phyloP scores from a whole-genome alignment of 768 basidiomycete species.

The Russula sp. region DNA sequence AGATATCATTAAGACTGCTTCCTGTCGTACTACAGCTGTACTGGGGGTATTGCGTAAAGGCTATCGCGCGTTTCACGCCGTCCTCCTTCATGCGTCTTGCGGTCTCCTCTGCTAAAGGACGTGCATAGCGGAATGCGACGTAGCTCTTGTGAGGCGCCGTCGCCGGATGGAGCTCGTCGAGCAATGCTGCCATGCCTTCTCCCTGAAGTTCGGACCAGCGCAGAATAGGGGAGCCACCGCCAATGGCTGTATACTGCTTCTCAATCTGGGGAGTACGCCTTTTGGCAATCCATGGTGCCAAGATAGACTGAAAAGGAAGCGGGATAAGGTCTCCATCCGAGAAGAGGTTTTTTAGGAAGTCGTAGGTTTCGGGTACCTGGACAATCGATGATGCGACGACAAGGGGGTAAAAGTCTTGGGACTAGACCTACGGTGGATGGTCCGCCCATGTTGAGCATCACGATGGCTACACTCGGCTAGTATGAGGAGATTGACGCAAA shows the following conservation, averaged over 20 bases:
- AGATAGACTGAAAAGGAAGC: slow-evolving; percentile 80
- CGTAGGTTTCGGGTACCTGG: slow-evolving; percentile 86
- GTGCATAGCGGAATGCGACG: slow-evolving; percentile 91
- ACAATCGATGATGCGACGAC: slow-evolving; percentile 8
- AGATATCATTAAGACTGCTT: slow-evolving; percentile 93
- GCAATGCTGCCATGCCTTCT: slow-evolving; percentile 77
- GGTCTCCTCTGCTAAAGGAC: slow-evolving; percentile 80
- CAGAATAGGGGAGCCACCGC: slow-evolving; percentile 95
- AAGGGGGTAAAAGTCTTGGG: background rate
- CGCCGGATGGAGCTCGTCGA: slow-evolving; percentile 91
- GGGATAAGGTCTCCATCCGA: slow-evolving; percentile 92
- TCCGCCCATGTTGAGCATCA: slow-evolving; percentile 99
- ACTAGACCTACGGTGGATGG: slow-evolving; percentile 69
- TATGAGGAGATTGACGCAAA: background rate
- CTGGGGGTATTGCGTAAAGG: slow-evolving; percentile 98
- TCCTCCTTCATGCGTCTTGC: slow-evolving; percentile 81
- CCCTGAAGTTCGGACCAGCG: slow-evolving; percentile 87
- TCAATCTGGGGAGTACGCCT: slow-evolving; percentile 91
- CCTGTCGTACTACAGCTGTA: slow-evolving; percentile 98
- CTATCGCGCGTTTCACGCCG: slow-evolving; percentile 87
- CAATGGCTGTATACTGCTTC: slow-evolving; percentile 89
- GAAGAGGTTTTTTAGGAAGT: slow-evolving; percentile 90
- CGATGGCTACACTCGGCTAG: slow-evolving; percentile 50
- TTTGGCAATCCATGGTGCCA: slow-evolving; percentile 85
- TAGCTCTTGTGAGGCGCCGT: slow-evolving; percentile 96